These are phyloP conservation scores for Scleromitrula shiraiana DNA, from an alignment of 2,329 filamentous ascomycete species.

Conservation along the genomic window DNA sequence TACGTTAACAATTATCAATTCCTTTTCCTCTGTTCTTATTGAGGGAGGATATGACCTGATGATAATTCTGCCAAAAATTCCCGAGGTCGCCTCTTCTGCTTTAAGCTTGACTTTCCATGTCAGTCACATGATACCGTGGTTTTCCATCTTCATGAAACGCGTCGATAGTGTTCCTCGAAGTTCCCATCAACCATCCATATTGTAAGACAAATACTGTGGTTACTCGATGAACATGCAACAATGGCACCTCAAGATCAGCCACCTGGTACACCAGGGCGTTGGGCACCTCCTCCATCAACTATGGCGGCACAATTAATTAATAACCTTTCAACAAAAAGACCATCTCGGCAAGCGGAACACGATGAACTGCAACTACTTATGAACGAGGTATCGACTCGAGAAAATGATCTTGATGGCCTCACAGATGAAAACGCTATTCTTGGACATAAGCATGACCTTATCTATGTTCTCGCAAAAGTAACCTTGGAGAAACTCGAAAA, in stretches of 20 bases:
- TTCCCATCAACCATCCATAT: neutral
- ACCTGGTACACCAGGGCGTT: conserved; percentile 14
- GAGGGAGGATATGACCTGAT: no score
- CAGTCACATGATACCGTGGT: no score
- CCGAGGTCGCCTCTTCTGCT: no score
- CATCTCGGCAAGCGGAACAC: conserved; percentile 56
- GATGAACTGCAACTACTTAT: conserved; percentile 69
- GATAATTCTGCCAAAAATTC: no score
- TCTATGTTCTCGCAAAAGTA: conserved; percentile 75
- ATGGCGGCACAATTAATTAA: conserved; percentile 82
- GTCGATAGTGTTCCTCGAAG: neutral
- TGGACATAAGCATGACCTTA: conserved; percentile 74
- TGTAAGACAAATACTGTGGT: neutral
- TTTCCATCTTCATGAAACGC: no score
- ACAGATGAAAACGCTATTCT: conserved; percentile 54
- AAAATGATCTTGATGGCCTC: conserved; percentile 43
- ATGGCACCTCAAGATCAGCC: conserved; percentile 17
- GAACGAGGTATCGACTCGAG: conserved; percentile 49
- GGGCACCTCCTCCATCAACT: conserved; percentile 59
- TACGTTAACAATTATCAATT: conserved; percentile 1
- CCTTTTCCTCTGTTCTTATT: no score
- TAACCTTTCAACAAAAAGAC: conserved; percentile 60
- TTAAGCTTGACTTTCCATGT: no score
- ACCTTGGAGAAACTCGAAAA: conserved; percentile 62
- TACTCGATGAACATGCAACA: conserved; percentile 17